Evolutionary conservation across 164 flowering plant genomes (phyloP).

Genomic region (Kalanchoe fedtschenkoi): DNA sequence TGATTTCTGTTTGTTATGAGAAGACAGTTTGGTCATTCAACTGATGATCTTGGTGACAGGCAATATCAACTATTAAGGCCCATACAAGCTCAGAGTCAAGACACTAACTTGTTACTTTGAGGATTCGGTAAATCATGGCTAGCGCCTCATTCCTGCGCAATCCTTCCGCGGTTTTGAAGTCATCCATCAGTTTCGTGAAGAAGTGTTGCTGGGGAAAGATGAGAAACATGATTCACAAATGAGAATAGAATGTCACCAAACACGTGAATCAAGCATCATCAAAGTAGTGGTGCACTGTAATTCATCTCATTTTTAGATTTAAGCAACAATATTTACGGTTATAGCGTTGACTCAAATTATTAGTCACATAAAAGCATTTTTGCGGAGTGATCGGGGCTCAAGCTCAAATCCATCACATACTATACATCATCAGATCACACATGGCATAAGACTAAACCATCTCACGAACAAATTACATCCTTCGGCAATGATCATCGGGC

Average conservation of each 20-base stretch:
- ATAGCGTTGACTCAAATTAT: no score
- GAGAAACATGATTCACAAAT: conserved; percentile 7
- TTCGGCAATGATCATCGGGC: background rate
- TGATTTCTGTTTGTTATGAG: background rate
- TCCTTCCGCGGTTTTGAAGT: conserved; percentile 76
- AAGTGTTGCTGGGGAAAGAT: conserved; percentile 62
- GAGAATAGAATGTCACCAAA: background rate
- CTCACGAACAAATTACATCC: background rate
- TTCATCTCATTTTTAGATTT: no score
- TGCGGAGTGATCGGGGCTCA: background rate
- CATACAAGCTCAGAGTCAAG: background rate
- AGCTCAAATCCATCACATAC: background rate
- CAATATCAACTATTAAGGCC: background rate
- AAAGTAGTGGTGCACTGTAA: no score
- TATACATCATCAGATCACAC: background rate
- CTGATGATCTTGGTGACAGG: background rate
- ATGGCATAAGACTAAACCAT: background rate
- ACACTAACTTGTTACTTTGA: conserved; percentile 78
- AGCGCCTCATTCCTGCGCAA: conserved; percentile 68
- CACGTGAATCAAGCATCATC: background rate
- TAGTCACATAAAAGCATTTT: background rate
- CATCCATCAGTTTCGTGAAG: conserved; percentile 69
- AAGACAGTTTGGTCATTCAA: background rate
- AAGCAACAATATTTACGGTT: no score
- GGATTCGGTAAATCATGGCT: conserved; percentile 69